phyloP scores from a whole-genome alignment of 805 yeast genomes.

The Teunomyces barrocoloradensis region DNA sequence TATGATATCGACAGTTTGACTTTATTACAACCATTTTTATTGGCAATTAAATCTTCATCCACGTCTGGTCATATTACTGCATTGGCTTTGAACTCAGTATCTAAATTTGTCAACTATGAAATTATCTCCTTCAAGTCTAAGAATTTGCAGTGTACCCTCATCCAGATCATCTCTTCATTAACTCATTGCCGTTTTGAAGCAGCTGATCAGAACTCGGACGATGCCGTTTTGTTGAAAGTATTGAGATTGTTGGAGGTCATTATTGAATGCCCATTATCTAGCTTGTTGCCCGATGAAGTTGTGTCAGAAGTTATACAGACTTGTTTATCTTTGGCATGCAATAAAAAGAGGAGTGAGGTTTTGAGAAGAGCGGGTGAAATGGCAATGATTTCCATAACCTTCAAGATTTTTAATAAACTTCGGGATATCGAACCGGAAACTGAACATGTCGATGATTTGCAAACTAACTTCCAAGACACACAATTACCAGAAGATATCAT shows the following conservation, averaged over 20 bases:
- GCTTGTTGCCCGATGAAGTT: conserved; percentile 71
- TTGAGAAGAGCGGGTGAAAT: conserved; percentile 86
- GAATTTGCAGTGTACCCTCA: conserved; percentile 55
- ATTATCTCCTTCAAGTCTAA: conserved; percentile 57
- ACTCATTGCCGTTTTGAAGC: conserved; percentile 97
- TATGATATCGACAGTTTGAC: conserved; percentile 66
- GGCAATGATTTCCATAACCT: conserved; percentile 68
- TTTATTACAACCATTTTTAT: conserved; percentile 79
- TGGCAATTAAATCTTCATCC: conserved; percentile 77
- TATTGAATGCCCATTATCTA: conserved; percentile 62
- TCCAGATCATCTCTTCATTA: conserved; percentile 68
- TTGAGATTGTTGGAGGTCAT: conserved; percentile 67
- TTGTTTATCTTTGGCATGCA: conserved; percentile 86
- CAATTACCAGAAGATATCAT: conserved; percentile 58
- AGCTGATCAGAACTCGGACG: conserved; percentile 88
- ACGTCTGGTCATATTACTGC: conserved; percentile 86
- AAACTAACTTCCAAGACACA: conserved; percentile 46
- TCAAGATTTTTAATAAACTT: conserved; percentile 62
- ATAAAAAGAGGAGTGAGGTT: conserved; percentile 86
- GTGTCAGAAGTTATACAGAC: conserved; percentile 89
- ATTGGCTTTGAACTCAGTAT: conserved; percentile 70
- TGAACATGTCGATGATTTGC: conserved; percentile 39
- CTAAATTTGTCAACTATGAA: conserved; percentile 68
- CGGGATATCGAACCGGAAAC: conserved; percentile 49
- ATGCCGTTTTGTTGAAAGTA: conserved; percentile 82